phyloP scores from a whole-genome alignment of 148 eudicot genomes.

The Rhododendron simsii region DNA sequence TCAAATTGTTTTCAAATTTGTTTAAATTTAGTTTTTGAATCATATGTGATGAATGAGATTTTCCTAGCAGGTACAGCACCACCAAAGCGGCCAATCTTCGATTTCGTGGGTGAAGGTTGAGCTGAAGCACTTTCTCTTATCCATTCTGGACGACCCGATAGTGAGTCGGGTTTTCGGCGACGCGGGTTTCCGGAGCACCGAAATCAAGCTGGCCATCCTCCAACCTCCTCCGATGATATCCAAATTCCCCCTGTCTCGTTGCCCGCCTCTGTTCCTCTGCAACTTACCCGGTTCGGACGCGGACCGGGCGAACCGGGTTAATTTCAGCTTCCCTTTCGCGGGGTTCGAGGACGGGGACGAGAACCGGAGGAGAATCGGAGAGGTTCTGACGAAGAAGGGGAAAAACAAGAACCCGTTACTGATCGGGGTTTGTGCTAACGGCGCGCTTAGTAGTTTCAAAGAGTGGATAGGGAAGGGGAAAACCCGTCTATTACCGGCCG shows the following conservation, averaged over 20 bases:
- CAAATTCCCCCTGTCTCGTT: slow-evolving; percentile 9
- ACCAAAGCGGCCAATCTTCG: background rate
- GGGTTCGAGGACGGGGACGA: slow-evolving; percentile 32
- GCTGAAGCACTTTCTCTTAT: slow-evolving; percentile 57
- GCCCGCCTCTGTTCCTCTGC: slow-evolving; percentile 37
- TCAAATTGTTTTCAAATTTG: background rate
- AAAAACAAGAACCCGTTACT: slow-evolving; percentile 61
- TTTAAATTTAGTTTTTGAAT: background rate
- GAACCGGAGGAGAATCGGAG: slow-evolving; percentile 48
- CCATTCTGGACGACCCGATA: slow-evolving; percentile 85
- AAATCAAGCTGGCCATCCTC: slow-evolving; percentile 55
- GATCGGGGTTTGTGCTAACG: slow-evolving; percentile 58
- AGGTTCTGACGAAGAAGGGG: slow-evolving; percentile 40
- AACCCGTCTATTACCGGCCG: slow-evolving; percentile 22
- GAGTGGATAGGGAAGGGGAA: slow-evolving; percentile 25
- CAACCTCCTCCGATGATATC: slow-evolving; percentile 23
- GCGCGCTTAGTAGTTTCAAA: slow-evolving; percentile 37
- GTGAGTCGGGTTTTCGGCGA: slow-evolving; percentile 84
- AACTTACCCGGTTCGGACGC: slow-evolving; percentile 15
- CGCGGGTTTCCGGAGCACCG: slow-evolving; percentile 77
- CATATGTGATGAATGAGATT: background rate
- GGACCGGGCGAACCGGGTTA: background rate
- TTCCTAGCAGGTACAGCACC: background rate
- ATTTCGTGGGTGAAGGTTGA: slow-evolving; percentile 6
- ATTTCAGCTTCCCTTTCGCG: slow-evolving; percentile 27